phyloP scores from a whole-genome alignment of 1,284 basidiomycete species.

The Leccinum subrobustum region DNA sequence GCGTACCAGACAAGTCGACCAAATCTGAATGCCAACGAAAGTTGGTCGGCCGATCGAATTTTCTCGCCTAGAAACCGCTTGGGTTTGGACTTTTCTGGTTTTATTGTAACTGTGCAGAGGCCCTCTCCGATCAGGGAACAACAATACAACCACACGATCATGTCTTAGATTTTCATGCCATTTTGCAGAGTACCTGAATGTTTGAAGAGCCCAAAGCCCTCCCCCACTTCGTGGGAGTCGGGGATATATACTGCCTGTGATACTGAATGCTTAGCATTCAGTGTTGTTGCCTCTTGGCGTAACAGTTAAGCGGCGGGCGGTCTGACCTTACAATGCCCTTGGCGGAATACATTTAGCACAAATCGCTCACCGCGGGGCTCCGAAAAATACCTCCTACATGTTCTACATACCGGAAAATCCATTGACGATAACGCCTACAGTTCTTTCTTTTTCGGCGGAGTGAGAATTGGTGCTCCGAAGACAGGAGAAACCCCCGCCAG shows the following conservation, averaged over 20 bases:
- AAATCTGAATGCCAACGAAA: background rate
- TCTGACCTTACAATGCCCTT: background rate
- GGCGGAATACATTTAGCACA: background rate
- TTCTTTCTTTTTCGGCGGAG: background rate
- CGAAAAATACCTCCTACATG: background rate
- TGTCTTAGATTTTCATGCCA: background rate
- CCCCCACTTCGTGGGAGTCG: background rate
- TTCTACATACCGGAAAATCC: background rate
- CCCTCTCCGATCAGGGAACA: background rate
- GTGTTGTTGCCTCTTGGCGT: background rate
- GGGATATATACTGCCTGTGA: background rate
- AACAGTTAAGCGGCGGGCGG: background rate
- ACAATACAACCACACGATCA: background rate
- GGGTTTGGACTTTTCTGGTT: background rate
- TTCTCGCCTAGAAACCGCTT: background rate
- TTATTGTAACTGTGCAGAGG: background rate
- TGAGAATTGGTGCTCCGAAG: background rate
- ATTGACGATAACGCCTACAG: background rate
- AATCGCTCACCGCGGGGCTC: background rate
- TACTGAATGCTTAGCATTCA: background rate
- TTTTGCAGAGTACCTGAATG: background rate
- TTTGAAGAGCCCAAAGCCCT: background rate
- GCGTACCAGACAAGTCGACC: background rate
- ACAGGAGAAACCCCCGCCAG: background rate
- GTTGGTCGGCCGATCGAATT: background rate